Evolutionary conservation across 768 basidiomycete species (phyloP), one percentile per base, ranked within the genome.

Genomic region (Lactarius psammicola): DNA sequence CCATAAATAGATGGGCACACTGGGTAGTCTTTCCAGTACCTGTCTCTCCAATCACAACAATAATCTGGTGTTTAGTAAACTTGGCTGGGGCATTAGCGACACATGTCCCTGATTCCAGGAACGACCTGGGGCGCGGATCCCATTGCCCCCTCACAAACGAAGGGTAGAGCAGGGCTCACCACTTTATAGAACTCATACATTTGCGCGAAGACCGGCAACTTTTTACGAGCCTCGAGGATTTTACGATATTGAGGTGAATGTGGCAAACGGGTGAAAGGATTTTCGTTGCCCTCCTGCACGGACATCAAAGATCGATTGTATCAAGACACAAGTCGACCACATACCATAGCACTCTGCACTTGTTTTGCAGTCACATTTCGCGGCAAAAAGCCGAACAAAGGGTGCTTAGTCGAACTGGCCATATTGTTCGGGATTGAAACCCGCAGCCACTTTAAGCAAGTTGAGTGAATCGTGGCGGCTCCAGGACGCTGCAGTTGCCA

Each of bases 11-110:
- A 55, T 28, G 15, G 26, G 28, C 91, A 75, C 75, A 93, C 90
- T 98, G 95, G 26, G 95, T 96, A 0, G 94, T 97, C 80, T 96
- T 98, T 38, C 95, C 95, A 31, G 93, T 90, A 11, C 95, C 95
- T 0, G 95, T 97, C 80, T 97, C 95, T 71, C 95, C 92, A 65
- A 93, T 89, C 85, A 94, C 88, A 66, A 94, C 85, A 46, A 90
- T 88, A 68, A 97, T 89, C 79, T 96, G 94, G 75, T 93, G 85
- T 71, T 85, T 78, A 63, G 73, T 84, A 77, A 90, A 92, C 87
- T 89, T 76, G 70, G 59, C 60, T 64, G 62, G 66, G 68, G 67
- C 42, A 73, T 76, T 69, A 76, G 75, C 57, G 71, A 66, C 56
- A 70, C 61, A 65, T 54, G 68, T 62, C 60, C 66, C 62, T 67